Conservation (phyloP, 2,329 filamentous ascomycete genomes). For the Exutisphaerella laricina region DNA sequence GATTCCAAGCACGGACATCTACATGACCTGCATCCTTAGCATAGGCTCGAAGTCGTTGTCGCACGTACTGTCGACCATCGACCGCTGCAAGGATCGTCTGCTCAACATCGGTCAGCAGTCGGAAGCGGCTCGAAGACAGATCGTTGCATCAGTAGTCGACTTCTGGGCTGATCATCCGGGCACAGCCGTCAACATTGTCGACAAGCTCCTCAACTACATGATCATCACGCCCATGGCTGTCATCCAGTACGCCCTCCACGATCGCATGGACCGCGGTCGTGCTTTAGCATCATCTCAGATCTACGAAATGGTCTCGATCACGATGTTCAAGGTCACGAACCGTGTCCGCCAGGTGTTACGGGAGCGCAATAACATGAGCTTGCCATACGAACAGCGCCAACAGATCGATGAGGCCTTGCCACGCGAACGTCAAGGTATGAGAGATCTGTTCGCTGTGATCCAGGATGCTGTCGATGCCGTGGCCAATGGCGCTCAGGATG, state of each 20-base stretch:
- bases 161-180: slow-evolving; percentile 95
- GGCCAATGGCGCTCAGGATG: slow-evolving; percentile 66
- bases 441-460: slow-evolving; percentile 72
- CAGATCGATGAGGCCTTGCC: slow-evolving; percentile 61
- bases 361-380: slow-evolving; percentile 53
- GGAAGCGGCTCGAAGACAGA: slow-evolving; percentile 73
- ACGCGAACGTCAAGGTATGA: slow-evolving; percentile 67
- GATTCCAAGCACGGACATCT: slow-evolving; percentile 84
- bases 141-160: slow-evolving; percentile 80
- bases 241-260: slow-evolving; percentile 79
- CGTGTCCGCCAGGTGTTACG: slow-evolving; percentile 75
- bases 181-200: slow-evolving; percentile 83
- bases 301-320: slow-evolving; percentile 85
- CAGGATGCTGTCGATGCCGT: slow-evolving; percentile 71
- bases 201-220: slow-evolving; percentile 96
- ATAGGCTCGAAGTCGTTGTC: slow-evolving; percentile 94
- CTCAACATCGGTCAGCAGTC: slow-evolving; percentile 71
- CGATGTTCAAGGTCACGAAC: slow-evolving; percentile 82
- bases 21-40: slow-evolving; percentile 87
- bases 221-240: slow-evolving; percentile 83
- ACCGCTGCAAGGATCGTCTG: slow-evolving; percentile 85
- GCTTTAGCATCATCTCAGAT: slow-evolving; percentile 69
- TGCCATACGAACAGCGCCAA: slow-evolving; percentile 52
- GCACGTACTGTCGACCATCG: slow-evolving; percentile 91
- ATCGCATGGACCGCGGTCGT: slow-evolving; percentile 48